A percentile compares a stretch with the other conserved stretches of the same genome.
These are phyloP conservation scores for Trichoderma endophyticum DNA, from an alignment of 2,329 filamentous ascomycete genomes.

Conservation along the genomic window DNA sequence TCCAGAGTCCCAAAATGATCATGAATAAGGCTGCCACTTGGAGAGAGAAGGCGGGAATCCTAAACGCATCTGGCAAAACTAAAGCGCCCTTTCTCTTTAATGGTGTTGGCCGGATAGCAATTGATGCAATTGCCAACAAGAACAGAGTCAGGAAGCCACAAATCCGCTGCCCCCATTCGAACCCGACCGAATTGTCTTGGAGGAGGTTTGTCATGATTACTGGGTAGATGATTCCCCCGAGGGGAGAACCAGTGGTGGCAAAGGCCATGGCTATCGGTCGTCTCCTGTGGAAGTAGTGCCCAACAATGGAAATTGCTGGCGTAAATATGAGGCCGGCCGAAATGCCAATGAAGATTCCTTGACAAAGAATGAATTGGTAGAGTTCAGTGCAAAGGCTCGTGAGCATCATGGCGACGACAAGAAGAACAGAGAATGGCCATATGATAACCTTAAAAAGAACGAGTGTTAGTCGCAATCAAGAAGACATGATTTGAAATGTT, in stretches of 20 bases:
- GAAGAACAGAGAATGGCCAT: neutral
- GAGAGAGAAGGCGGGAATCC: constrained; percentile 1
- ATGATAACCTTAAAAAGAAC: neutral
- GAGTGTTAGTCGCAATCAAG: neutral
- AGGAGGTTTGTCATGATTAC: constrained; percentile 10
- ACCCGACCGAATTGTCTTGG: neutral
- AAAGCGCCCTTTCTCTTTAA: constrained; percentile 1
- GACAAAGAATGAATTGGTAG: constrained; percentile 7
- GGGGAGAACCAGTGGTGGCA: constrained; percentile 7
- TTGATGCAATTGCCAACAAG: neutral
- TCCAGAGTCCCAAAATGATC: constrained; percentile 3
- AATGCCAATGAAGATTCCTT: constrained; percentile 5
- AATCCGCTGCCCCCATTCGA: neutral
- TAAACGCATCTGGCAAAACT: neutral
- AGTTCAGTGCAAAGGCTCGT: constrained; percentile 6
- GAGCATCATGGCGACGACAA: constrained; percentile 11
- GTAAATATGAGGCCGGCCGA: constrained; percentile 8
- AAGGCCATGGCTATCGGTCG: constrained; percentile 4
- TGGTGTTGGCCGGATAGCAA: neutral
- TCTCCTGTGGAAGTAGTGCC: constrained; percentile 2
- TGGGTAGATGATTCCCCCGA: constrained; percentile 6
- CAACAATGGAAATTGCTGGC: neutral
- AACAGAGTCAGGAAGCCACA: constrained; percentile 6
- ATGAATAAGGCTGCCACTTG: constrained; percentile 8
- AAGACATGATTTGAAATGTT: neutral